Percentiles rank a stretch among this genome's conserved stretches.
phyloP scores from a whole-genome alignment of 768 basidiomycete genomes.

The Kwoniella europaea region DNA sequence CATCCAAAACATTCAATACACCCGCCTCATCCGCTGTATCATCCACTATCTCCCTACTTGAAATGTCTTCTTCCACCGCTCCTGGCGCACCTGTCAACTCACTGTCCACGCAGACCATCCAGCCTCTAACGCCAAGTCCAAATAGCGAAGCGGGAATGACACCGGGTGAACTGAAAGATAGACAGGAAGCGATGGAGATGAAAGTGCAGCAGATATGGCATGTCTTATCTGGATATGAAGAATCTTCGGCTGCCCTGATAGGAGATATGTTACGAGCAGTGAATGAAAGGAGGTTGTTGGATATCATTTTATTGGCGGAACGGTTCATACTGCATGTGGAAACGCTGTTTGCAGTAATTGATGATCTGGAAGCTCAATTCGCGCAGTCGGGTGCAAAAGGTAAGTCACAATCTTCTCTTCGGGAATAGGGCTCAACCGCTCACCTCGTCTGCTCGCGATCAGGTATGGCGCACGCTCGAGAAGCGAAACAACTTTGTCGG shows the following conservation, averaged over 20 bases:
- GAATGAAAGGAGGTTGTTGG: slow-evolving; percentile 93
- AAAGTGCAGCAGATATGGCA: slow-evolving; percentile 99
- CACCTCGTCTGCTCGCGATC: not conserved
- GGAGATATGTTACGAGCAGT: slow-evolving; percentile 98
- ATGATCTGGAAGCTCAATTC: slow-evolving; percentile 92
- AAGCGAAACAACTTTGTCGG: slow-evolving; percentile 97
- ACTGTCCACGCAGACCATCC: slow-evolving; percentile 56
- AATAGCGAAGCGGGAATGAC: slow-evolving; percentile 84
- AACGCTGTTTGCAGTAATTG: slow-evolving; percentile 93
- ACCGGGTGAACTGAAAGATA: slow-evolving; percentile 77
- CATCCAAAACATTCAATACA: slow-evolving; percentile 55
- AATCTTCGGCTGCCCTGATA: slow-evolving; percentile 98
- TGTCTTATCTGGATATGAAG: slow-evolving; percentile 95
- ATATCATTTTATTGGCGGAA: slow-evolving; percentile 97
- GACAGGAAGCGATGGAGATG: slow-evolving; percentile 92
- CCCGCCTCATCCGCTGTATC: slow-evolving; percentile 53
- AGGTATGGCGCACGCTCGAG: slow-evolving; percentile 98
- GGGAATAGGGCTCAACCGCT: too few species aligned
- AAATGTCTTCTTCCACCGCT: slow-evolving; percentile 54
- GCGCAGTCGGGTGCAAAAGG: slow-evolving; percentile 79
- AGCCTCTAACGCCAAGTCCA: slow-evolving; percentile 30
- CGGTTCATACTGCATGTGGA: slow-evolving; percentile 98
- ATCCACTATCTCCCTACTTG: slow-evolving; percentile 52
- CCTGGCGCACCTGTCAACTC: slow-evolving; percentile 55
- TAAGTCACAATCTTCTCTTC: slow-evolving; percentile 58